phyloP scores from a whole-genome alignment of 116 monocot genomes.

The Papilionanthe hybrid region DNA sequence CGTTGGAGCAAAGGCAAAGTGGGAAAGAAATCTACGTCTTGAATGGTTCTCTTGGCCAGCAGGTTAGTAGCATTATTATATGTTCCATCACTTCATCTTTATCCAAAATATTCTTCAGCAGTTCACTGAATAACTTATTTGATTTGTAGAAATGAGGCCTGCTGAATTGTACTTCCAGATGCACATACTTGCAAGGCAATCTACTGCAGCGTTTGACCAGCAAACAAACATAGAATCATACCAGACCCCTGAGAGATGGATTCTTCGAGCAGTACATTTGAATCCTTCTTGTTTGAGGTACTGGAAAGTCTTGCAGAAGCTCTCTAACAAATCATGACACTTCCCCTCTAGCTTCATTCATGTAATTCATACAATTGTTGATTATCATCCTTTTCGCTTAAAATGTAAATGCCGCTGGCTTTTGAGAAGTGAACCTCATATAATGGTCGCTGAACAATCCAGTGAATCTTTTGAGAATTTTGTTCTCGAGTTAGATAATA shows the following conservation, averaged over 20 bases:
- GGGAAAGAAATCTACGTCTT: conserved; percentile 69
- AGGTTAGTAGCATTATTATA: conserved; percentile 34
- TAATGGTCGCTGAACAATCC: too few relatives aligned
- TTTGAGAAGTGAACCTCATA: too few relatives aligned
- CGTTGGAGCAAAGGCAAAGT: conserved; percentile 59
- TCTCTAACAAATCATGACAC: conserved; percentile 7
- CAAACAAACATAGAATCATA: conserved; percentile 29
- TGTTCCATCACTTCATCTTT: neutral
- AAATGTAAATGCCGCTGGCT: too few relatives aligned
- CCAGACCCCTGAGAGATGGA: conserved; percentile 52
- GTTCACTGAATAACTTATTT: conserved; percentile 1
- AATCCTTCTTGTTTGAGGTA: conserved; percentile 84
- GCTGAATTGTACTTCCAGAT: conserved; percentile 91
- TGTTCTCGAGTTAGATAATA: too few relatives aligned
- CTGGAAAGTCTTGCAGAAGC: conserved; percentile 67
- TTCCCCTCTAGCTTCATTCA: neutral
- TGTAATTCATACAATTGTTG: too few relatives aligned
- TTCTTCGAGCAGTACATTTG: conserved; percentile 75
- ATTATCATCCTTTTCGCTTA: too few relatives aligned
- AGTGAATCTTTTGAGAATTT: too few relatives aligned
- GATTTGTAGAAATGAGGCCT: conserved; percentile 71
- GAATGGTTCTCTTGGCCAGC: conserved; percentile 95
- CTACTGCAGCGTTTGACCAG: conserved; percentile 13
- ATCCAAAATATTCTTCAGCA: too few relatives aligned
- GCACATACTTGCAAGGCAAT: conserved; percentile 68